Evolutionary conservation across 352 stramenopile genomes (phyloP).

Genomic region (Peronosclerospora sorghi): DNA sequence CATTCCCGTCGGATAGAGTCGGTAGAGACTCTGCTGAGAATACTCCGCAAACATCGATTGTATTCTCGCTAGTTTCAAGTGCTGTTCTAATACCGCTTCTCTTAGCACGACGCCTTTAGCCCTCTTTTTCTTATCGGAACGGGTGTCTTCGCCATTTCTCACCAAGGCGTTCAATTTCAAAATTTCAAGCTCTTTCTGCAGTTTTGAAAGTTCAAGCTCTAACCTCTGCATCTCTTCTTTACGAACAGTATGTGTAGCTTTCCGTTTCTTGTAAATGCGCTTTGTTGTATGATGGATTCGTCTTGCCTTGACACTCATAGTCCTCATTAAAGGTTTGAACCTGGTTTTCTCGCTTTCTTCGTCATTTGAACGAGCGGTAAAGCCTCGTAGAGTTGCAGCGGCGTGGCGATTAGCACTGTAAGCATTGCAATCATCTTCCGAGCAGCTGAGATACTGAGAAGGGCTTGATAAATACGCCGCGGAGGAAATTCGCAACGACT

Average conservation of each 20-base stretch:
- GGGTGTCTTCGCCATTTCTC: constrained; percentile 5
- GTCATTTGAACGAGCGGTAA: constrained; percentile 10
- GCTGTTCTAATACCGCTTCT: constrained; percentile 24
- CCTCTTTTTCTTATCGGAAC: constrained; percentile 7
- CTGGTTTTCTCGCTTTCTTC: constrained; percentile 1
- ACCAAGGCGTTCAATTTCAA: constrained; percentile 25
- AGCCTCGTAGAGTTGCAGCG: constrained; percentile 11
- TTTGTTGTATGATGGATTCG: constrained; percentile 15
- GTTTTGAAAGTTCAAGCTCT: constrained; percentile 13
- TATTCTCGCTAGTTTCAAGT: constrained; percentile 21
- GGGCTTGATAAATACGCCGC: neutral
- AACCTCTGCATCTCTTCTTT: constrained; percentile 34
- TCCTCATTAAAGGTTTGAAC: neutral
- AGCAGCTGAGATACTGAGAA: constrained; percentile 12
- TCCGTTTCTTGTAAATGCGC: constrained; percentile 30
- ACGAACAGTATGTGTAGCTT: constrained; percentile 29
- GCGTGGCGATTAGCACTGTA: constrained; percentile 17
- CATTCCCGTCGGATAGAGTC: constrained; percentile 24
- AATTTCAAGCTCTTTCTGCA: constrained; percentile 25
- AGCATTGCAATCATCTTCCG: constrained; percentile 7
- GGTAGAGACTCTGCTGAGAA: constrained; percentile 12
- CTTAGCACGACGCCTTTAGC: constrained; percentile 10
- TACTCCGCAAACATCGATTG: constrained; percentile 21
- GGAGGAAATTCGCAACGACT: neutral
- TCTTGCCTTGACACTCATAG: neutral